Evolutionary conservation across 495 filamentous ascomycete genomes (phyloP), one percentile per base, ranked within the genome.

Genomic region (Sphaerosporella brunnea): DNA sequence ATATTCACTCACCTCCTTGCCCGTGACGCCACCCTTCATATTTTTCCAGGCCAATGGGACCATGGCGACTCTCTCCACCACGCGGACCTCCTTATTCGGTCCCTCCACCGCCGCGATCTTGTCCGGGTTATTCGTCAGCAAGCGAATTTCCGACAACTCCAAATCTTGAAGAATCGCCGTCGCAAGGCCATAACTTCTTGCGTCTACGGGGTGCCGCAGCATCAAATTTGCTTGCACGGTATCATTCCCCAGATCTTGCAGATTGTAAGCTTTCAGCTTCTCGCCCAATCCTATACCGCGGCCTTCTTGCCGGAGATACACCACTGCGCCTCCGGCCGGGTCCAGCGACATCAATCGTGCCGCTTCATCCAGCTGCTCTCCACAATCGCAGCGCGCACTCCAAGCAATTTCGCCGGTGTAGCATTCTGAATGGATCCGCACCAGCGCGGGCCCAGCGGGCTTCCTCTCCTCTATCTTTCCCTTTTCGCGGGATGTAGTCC

Each of bases 401-500:
- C 90, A 96, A 0, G 88, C 88, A 0, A 88, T 96, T 67, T 99
- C 90, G 11, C 90, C 90, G 0, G 90, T 99, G 63, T 99, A 99
- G 68, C 90, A 99, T 62, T 99, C 90, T 5, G 82, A 90, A 63
- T 99, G 90, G 63, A 99, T 96, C 46, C 90, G 73, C 13, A 96
- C 87, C 30, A 96, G 68, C 8, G 15, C 50, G 44, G 42, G 40
- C 28, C 9, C 26, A 30, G 16, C 55, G 55, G 28, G 55, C 59
- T 55, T 54, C 55, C 38, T 59, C 47, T 47, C 44, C 32, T 21
- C 2, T 47, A 9, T 32, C 43, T 4, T 11, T n/a, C 43, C 44
- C 37, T n/a, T 40, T 2, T 43, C 40, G 8, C 7, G 36, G 18
- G 50, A 74, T 25, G 72, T 79, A 10, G 75, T 77, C 49, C 90